Conservation (phyloP, 345 rosid species). For the Hibiscus tridactylites region DNA sequence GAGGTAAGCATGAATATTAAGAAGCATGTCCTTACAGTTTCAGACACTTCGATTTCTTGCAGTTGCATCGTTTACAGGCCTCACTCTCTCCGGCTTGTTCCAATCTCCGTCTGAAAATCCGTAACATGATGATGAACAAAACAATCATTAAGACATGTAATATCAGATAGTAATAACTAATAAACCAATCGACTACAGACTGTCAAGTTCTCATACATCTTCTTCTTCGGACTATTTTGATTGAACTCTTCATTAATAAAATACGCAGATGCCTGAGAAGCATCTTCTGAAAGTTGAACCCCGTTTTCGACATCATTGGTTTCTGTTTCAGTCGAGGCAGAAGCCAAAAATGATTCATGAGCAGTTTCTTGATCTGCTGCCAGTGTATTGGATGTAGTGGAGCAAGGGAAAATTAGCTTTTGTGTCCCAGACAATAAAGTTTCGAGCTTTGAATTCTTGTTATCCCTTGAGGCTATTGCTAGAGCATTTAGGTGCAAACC, state of each 20-base stretch:
- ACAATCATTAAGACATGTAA: not conserved
- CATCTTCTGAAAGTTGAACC: slow-evolving; percentile 38
- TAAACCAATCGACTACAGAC: slow-evolving; percentile 1
- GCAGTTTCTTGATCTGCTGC: slow-evolving; percentile 28
- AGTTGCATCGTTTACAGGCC: slow-evolving; percentile 89
- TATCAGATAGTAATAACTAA: not conserved
- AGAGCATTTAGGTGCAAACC: slow-evolving; percentile 92
- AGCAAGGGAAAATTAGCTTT: slow-evolving; percentile 31
- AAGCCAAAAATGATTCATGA: slow-evolving; percentile 32
- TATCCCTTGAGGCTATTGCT: slow-evolving; percentile 44
- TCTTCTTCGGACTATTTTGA: slow-evolving; percentile 73
- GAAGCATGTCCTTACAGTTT: slow-evolving; percentile 67
- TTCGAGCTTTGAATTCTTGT: slow-evolving; percentile 32
- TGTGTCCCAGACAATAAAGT: slow-evolving; percentile 31
- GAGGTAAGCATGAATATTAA: not conserved
- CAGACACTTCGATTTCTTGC: slow-evolving; percentile 91
- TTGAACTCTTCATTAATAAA: slow-evolving; percentile 46
- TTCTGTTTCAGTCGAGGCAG: slow-evolving; percentile 31
- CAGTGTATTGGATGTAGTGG: slow-evolving; percentile 33
- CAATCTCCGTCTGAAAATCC: slow-evolving; percentile 46
- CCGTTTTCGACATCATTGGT: slow-evolving; percentile 29
- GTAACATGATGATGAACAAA: slow-evolving; percentile 5
- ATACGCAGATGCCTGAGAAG: slow-evolving; percentile 32
- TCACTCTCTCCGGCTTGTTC: slow-evolving; percentile 56
- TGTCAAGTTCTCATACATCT: slow-evolving; percentile 36